phyloP scores from a whole-genome alignment of 306 rosid genomes.

The Corylus avellana region DNA sequence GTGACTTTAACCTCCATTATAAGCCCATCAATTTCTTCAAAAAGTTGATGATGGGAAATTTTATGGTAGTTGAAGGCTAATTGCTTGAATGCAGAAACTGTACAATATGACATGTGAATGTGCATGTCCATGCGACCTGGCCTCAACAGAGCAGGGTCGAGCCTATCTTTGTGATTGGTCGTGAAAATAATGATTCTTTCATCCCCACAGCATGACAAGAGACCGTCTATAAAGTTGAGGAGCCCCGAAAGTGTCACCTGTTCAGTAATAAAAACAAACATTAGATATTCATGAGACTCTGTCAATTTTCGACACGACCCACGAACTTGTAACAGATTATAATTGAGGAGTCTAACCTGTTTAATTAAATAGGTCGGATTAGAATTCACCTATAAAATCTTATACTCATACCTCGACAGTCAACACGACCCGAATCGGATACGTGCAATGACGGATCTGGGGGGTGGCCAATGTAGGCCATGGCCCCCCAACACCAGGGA shows the following conservation, averaged over 20 bases:
- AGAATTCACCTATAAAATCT: no score
- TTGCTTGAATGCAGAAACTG: constrained; percentile 20
- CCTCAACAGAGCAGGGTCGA: constrained; percentile 40
- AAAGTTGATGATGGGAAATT: constrained; percentile 18
- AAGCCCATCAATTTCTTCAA: constrained; percentile 25
- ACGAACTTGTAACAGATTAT: no score
- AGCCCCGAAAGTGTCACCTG: constrained; percentile 33
- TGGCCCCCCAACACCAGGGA: no score
- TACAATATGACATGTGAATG: constrained; percentile 40
- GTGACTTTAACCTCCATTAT: constrained; percentile 36
- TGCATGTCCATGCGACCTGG: constrained; percentile 50
- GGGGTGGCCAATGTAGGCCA: no score
- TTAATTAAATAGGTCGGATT: no score
- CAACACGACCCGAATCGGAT: no score
- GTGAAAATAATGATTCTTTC: constrained; percentile 36
- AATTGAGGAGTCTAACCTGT: no score
- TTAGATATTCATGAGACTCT: no score
- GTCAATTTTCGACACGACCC: no score
- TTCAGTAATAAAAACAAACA: neutral
- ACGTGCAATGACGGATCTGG: no score
- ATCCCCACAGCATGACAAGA: constrained; percentile 30
- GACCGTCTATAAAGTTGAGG: constrained; percentile 35
- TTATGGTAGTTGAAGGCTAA: constrained; percentile 29
- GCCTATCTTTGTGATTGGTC: neutral
- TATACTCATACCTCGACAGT: no score